Evolutionary conservation across 2,329 filamentous ascomycete species (phyloP).

Genomic region (Colletotrichum sp.): DNA sequence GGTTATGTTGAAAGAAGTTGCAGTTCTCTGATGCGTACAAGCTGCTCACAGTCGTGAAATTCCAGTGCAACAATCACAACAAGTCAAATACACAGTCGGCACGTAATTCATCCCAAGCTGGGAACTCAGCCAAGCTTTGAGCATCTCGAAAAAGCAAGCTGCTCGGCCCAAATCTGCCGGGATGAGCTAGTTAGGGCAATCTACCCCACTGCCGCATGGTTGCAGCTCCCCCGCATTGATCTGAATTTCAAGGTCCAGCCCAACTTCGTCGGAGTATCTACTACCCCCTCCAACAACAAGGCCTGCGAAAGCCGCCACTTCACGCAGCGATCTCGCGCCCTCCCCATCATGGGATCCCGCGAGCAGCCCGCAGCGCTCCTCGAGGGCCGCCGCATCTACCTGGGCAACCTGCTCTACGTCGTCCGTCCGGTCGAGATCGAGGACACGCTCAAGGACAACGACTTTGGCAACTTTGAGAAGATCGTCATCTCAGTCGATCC

Average conservation of each 20-base stretch:
- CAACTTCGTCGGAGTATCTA: rapidly evolving
- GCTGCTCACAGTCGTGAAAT: too few relatives aligned
- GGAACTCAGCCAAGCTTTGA: background rate
- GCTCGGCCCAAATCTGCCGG: background rate
- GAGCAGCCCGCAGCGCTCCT: conserved; percentile 9
- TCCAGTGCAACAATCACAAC: background rate
- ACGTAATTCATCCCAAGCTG: background rate
- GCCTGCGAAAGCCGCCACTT: background rate
- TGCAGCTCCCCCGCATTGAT: background rate
- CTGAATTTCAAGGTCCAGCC: background rate
- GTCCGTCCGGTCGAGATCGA: conserved; percentile 64
- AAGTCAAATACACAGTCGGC: background rate
- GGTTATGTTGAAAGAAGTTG: background rate
- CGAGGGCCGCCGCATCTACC: conserved; percentile 57
- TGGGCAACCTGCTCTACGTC: conserved; percentile 67
- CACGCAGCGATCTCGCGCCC: background rate
- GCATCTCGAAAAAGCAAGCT: background rate
- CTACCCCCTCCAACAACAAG: background rate
- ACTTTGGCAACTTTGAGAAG: conserved; percentile 48
- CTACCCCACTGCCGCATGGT: background rate
- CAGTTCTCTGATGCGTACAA: background rate
- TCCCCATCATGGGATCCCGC: background rate
- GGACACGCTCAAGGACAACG: conserved; percentile 52
- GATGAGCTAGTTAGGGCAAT: background rate
- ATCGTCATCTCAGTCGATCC: conserved; percentile 74